phyloP scores from a whole-genome alignment of 1,139 yeast species.

The Arxiozyma slooffiae region DNA sequence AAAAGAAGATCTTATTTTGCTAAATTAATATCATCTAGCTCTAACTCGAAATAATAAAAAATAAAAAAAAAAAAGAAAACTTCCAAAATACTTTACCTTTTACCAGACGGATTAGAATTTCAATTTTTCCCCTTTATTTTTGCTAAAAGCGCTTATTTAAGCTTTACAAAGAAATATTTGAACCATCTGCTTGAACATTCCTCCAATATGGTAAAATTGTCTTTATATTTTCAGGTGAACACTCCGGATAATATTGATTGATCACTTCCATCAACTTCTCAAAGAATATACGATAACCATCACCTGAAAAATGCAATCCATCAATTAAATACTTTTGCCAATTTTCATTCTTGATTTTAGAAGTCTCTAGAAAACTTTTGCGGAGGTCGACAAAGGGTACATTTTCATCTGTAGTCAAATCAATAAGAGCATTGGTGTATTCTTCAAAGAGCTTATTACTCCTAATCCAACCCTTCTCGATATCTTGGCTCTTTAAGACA shows the following conservation, averaged over 20 bases:
- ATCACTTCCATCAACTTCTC: constrained; percentile 37
- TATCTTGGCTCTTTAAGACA: constrained; percentile 26
- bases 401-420: constrained; percentile 37
- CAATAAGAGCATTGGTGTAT: constrained; percentile 43
- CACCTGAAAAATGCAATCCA: constrained; percentile 60
- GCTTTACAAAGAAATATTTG: constrained; percentile 10
- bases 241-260: constrained; percentile 39
- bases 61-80: no score
- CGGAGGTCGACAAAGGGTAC: constrained; percentile 51
- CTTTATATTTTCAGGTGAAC: constrained; percentile 34
- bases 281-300: constrained; percentile 48
- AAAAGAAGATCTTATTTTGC: no score
- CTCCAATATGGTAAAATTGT: constrained; percentile 35
- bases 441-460: constrained; percentile 34
- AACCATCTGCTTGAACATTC: constrained; percentile 25
- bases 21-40: no score
- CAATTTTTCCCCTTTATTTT: no score
- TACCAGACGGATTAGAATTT: not conserved
- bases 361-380: constrained; percentile 32
- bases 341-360: constrained; percentile 14
- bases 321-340: constrained; percentile 37
- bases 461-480: constrained; percentile 33
- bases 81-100: no score
- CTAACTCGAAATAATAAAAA: no score
- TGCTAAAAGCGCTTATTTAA: not conserved